phyloP scores from a whole-genome alignment of 495 filamentous ascomycete species.

The Penicillium salamii region DNA sequence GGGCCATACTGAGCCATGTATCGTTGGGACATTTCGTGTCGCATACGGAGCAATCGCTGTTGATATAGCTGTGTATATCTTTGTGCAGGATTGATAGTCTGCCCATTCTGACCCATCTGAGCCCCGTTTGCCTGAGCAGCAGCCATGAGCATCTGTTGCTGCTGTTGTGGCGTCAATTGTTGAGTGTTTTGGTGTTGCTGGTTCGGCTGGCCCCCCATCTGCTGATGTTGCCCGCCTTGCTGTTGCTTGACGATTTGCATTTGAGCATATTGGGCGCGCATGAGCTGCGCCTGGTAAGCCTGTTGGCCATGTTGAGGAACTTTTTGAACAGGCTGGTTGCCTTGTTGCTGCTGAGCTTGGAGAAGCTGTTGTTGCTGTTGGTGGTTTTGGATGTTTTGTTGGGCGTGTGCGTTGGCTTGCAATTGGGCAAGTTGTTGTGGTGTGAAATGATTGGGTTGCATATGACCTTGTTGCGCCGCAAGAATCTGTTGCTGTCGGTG shows the following conservation, averaged over 20 bases:
- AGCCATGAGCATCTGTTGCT: constrained; percentile 43
- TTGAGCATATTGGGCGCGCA: constrained; percentile 40
- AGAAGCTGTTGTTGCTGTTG: constrained; percentile 43
- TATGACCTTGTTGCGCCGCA: constrained; percentile 44
- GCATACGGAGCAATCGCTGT: constrained; percentile 33
- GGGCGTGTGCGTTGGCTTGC: constrained; percentile 46
- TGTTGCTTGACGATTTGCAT: constrained; percentile 42
- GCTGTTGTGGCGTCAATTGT: constrained; percentile 36
- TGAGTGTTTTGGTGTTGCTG: constrained; percentile 34
- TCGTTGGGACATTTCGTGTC: constrained; percentile 40
- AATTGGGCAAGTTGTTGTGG: constrained; percentile 46
- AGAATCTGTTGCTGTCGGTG: constrained; percentile 53
- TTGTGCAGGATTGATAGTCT: constrained; percentile 26
- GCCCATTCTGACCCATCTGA: constrained; percentile 33
- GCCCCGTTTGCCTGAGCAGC: constrained; percentile 43
- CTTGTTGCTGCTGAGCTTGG: constrained; percentile 44
- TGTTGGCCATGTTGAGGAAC: constrained; percentile 42
- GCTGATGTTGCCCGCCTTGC: constrained; percentile 37
- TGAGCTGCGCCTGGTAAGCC: constrained; percentile 44
- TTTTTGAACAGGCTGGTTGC: constrained; percentile 36
- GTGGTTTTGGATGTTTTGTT: constrained; percentile 52
- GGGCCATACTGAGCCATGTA: constrained; percentile 41
- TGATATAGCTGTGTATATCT: constrained; percentile 40
- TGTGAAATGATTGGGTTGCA: constrained; percentile 41
- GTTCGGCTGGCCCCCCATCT: constrained; percentile 31